Evolutionary conservation across 768 basidiomycete species (phyloP).

Genomic region (Tricholoma sp.): DNA sequence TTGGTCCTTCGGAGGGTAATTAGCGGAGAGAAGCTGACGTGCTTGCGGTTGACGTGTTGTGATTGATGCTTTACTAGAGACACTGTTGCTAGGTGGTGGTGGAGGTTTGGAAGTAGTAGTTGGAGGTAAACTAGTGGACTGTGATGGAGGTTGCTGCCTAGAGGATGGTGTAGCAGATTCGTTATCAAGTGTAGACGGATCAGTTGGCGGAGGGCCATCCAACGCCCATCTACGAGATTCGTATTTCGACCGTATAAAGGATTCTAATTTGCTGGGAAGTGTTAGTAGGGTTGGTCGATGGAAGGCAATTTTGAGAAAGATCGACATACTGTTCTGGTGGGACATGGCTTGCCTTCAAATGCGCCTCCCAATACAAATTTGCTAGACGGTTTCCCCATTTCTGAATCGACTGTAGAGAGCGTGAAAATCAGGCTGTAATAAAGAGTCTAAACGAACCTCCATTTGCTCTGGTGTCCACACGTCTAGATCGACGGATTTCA

Average conservation of each 20-base stretch:
- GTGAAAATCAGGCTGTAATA: background rate
- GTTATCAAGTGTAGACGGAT: slow-evolving; percentile 74
- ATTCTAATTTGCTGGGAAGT: slow-evolving; percentile 87
- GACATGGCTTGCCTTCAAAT: slow-evolving; percentile 84
- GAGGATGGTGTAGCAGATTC: slow-evolving; percentile 25
- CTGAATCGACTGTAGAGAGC: slow-evolving; percentile 57
- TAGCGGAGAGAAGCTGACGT: slow-evolving; percentile 51
- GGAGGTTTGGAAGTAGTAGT: slow-evolving; percentile 20
- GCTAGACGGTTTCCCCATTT: slow-evolving; percentile 94
- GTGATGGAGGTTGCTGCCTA: slow-evolving; percentile 14
- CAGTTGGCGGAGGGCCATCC: slow-evolving; percentile 78
- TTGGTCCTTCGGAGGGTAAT: slow-evolving; percentile 19
- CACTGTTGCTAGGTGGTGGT: slow-evolving; percentile 23
- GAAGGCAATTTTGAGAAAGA: background rate
- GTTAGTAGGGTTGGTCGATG: background rate
- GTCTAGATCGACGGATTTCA: slow-evolving; percentile 97
- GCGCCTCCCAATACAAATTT: slow-evolving; percentile 97
- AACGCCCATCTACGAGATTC: slow-evolving; percentile 90
- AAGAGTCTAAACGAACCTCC: slow-evolving; percentile 49
- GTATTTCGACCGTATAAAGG: slow-evolving; percentile 95
- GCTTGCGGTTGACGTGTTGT: slow-evolving; percentile 43
- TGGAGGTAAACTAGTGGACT: slow-evolving; percentile 14
- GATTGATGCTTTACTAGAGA: slow-evolving; percentile 24
- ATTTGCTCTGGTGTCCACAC: slow-evolving; percentile 98
- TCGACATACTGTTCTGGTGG: slow-evolving; percentile 89